phyloP scores from a whole-genome alignment of 2,329 filamentous ascomycete species.

The Arthrobotrys conoides region DNA sequence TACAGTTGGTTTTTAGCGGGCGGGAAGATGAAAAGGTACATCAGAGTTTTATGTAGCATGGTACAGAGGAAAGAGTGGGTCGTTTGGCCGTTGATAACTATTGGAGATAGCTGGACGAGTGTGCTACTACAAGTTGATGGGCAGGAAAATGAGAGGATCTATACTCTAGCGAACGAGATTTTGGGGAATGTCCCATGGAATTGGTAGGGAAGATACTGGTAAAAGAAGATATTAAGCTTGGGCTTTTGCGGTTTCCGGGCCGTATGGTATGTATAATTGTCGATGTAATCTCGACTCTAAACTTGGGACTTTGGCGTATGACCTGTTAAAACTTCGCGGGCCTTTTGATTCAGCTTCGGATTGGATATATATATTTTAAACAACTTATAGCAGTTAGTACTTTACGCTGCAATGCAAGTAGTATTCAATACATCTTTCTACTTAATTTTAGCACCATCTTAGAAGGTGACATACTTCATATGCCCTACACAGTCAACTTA shows the following conservation, averaged over 20 bases:
- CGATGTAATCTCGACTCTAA: neutral
- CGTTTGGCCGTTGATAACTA: slow-evolving; percentile 59
- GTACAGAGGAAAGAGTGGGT: slow-evolving; percentile 57
- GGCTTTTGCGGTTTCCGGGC: neutral
- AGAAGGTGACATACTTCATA: too few relatives aligned
- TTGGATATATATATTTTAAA: too few relatives aligned
- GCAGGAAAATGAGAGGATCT: slow-evolving; percentile 34
- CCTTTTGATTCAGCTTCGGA: neutral
- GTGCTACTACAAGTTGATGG: slow-evolving; percentile 56
- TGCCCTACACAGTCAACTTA: too few relatives aligned
- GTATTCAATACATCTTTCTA: too few relatives aligned
- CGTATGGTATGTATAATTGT: neutral
- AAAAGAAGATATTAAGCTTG: too few relatives aligned
- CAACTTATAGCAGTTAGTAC: too few relatives aligned
- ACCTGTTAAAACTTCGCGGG: neutral
- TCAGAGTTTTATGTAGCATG: slow-evolving; percentile 56
- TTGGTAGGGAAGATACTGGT: neutral
- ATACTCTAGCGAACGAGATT: slow-evolving; percentile 43
- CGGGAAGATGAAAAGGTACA: slow-evolving; percentile 58
- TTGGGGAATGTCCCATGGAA: slow-evolving; percentile 11
- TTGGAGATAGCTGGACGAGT: slow-evolving; percentile 60
- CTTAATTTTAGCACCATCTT: too few relatives aligned
- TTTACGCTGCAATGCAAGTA: too few relatives aligned
- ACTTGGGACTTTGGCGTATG: neutral
- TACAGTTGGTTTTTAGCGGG: slow-evolving; percentile 59